Base-by-base conservation (phyloP, 1,139 yeast species). In the Taphrina betulina region DNA sequence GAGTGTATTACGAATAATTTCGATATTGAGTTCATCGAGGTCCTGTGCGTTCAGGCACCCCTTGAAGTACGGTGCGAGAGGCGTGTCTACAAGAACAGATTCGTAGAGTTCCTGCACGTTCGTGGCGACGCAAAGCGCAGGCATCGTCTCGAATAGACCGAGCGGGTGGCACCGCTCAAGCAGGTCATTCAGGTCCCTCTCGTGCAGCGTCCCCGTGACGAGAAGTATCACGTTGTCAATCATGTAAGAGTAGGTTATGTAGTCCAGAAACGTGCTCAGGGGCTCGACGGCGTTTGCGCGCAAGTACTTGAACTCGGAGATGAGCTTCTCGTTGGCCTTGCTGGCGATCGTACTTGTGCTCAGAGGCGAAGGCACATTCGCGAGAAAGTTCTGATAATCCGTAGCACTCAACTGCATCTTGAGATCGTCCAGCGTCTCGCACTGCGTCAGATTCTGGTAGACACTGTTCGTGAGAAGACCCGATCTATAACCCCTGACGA, bases 131-230 rank as follows among this genome's bases (percentile, higher is more conserved):
- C 95, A 81, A 61, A 94, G 77, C 0, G 98, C 92, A 26, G 98
- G 98, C 64, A 94, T 79, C 2, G 97, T 92, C 66, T 92, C 98
- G 68, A 94, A 94, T 96, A 96, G 89, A 41, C 99, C 99, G 63
- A 94, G 76, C 0, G 98, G 98, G 68, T 92, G 95, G 69, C 96
- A 88, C 68, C 96, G 83, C 59, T 81, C 80, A 66, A 92, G 77
- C 58, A 92, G 83, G 66, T 92, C 98, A 48, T 81, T 74, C 68
- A 86, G 81, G 70, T 94, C 96, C 67, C 97, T 80, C 67, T 90
- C 95, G 68, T 94, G 98, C 61, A 92, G 80, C 0, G 98, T 89
- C 34, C 99, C 99, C 1, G 97, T 90, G 66, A 94, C 90, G 84
- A 94, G 85, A 66, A 94, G 77, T 26, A 94, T 87, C 43, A 92